Base-by-base conservation (phyloP, 1,284 basidiomycete species). In the Athelia sp. region DNA sequence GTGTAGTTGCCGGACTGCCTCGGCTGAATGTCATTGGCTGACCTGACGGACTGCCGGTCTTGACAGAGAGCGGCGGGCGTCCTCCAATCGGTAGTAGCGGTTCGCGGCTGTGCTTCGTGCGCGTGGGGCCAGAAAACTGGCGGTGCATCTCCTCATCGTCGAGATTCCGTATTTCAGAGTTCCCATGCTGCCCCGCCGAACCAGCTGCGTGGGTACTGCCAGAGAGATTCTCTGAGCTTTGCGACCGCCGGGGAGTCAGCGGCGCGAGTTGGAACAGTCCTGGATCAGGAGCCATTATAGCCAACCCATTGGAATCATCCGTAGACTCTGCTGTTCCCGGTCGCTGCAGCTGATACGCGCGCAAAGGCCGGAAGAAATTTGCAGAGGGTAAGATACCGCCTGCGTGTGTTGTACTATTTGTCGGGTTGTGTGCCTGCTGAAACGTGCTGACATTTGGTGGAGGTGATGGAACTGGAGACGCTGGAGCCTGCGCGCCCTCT, bases 51-150 rank as follows among this genome's bases (percentile, higher is more conserved):
- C 59, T 46, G 44, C 54, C 19, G 46, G 55, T 58, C 8, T 60
- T 51, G 48, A 54, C 61, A 22, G 54, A 29, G 31, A 36, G 47
- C 1, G 54, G 43, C 26, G 56, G 58, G 1, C 50, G 50, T 36
- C 58, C 64, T 40, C 65, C 66, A 26, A 78, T 65, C 8, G 84
- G 83, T 2, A 88, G 70, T 43, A 87, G 69, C 1, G 83, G 82
- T 53, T 88, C 85, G 35, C 81, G 75, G 59, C 84, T 86, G 50
- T 74, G 76, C 59, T 84, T 87, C 43, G 17, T 44, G 19, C 43
- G 36, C 15, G 15, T 40, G 4, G 36, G 36, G 19, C 8, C 36
- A 40, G 36, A 40, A 21, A 40, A 40, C 36, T 40, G 36, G 6
- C 36, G 15, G n/a, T n/a, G 15, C 36, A 40, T n/a, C 15, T 40